Percentiles rank a stretch among this genome's conserved stretches.
Evolutionary conservation across 441 rosid species (phyloP).

Genomic region (Aquilaria agallochum): DNA sequence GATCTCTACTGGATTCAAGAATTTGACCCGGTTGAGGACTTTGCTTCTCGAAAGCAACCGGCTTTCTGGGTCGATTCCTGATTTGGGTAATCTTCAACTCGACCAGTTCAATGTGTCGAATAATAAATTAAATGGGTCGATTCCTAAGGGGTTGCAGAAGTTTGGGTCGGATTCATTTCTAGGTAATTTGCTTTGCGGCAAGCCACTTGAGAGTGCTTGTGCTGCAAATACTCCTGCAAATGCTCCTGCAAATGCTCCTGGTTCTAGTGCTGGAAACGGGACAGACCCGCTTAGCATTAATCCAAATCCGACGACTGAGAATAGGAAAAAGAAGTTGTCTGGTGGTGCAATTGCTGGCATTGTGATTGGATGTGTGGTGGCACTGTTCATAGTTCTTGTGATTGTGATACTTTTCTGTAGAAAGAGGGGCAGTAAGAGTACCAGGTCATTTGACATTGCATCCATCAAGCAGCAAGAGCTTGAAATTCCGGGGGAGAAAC

Average conservation of each 20-base stretch:
- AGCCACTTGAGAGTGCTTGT: constrained; percentile 37
- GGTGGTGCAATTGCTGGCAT: constrained; percentile 97
- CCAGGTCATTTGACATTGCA: constrained; percentile 46
- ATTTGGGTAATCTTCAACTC: constrained; percentile 35
- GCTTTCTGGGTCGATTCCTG: constrained; percentile 64
- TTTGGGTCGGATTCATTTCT: constrained; percentile 49
- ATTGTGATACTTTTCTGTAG: constrained; percentile 57
- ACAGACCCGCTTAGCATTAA: constrained; percentile 26
- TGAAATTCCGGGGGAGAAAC: constrained; percentile 45
- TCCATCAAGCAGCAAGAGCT: constrained; percentile 43
- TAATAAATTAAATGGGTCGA: constrained; percentile 73
- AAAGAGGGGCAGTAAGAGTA: constrained; percentile 42
- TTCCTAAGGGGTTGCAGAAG: constrained; percentile 42
- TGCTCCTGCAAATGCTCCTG: constrained; percentile 3
- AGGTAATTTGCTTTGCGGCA: constrained; percentile 79
- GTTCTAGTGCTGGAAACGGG: constrained; percentile 13
- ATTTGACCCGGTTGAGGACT: constrained; percentile 68
- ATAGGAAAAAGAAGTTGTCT: constrained; percentile 48
- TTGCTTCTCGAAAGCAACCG: constrained; percentile 58
- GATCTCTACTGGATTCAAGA: constrained; percentile 49
- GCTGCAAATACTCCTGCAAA: constrained; percentile 5
- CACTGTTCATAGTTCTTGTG: constrained; percentile 44
- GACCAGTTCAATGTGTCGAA: constrained; percentile 81
- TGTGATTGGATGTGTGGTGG: constrained; percentile 76
- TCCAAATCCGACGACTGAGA: constrained; percentile 23